phyloP scores from a whole-genome alignment of 306 rosid species.

The Lagenaria siceraria region DNA sequence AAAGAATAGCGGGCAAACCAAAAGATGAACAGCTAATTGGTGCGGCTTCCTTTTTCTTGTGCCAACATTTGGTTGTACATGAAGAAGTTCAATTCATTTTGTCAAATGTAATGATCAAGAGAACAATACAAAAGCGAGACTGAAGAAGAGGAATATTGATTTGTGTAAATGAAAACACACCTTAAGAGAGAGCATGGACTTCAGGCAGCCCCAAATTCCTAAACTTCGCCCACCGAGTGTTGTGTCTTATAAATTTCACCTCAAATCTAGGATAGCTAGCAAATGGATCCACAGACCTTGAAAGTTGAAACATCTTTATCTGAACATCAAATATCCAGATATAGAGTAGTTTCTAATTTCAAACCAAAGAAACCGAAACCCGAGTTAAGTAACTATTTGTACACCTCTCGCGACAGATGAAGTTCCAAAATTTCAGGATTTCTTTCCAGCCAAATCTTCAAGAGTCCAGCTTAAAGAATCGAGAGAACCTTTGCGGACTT shows the following conservation, averaged over 20 bases:
- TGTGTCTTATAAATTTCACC: not conserved
- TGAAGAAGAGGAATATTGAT: not conserved
- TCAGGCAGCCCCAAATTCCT: not conserved
- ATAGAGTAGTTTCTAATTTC: not conserved
- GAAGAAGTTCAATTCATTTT: not conserved
- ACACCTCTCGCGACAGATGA: not conserved
- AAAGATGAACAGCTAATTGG: not conserved
- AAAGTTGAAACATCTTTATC: not conserved
- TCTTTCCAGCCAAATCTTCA: constrained; percentile 65
- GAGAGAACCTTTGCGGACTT: constrained; percentile 47
- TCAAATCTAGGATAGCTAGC: not conserved
- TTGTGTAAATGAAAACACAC: not conserved
- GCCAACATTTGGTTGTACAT: not conserved
- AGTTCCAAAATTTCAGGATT: constrained; percentile 12
- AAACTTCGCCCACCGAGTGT: not conserved
- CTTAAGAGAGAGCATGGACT: not conserved
- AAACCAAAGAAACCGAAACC: too few species aligned
- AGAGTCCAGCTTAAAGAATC: constrained; percentile 67
- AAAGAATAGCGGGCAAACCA: not conserved
- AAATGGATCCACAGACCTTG: not conserved
- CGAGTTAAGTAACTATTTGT: not conserved
- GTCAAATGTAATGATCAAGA: too few species aligned
- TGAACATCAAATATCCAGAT: not conserved
- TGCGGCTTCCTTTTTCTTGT: not conserved
- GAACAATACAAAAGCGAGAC: too few species aligned